These are phyloP conservation scores for Trypanosomatidae sp. DNA, from an alignment of 208 protist species.

Conservation along the genomic window DNA sequence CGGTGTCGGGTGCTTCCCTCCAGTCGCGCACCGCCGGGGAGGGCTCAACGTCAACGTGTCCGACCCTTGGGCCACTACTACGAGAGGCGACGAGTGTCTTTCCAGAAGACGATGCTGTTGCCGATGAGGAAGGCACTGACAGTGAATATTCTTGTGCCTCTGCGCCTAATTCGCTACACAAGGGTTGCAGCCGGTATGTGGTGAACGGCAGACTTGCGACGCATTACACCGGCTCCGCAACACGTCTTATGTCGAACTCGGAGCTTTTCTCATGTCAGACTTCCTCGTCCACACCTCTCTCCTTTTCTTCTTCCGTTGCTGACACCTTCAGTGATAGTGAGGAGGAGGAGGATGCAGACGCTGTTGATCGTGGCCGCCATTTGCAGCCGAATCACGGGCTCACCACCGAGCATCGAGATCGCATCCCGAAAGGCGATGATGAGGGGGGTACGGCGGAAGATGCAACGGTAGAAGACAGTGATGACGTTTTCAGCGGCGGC, in stretches of 20 bases:
- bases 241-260: background rate
- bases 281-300: background rate
- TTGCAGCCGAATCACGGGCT: background rate
- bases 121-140: background rate
- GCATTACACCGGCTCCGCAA: background rate
- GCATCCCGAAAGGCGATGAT: background rate
- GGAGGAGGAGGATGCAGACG: background rate
- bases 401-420: background rate
- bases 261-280: background rate
- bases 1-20: background rate
- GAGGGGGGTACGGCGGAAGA: conserved; percentile 23
- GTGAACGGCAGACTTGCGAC: background rate
- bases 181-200: background rate
- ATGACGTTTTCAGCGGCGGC: background rate
- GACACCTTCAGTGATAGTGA: background rate
- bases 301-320: background rate
- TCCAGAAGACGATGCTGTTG: background rate
- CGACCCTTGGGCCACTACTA: background rate
- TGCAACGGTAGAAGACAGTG: conserved; percentile 7
- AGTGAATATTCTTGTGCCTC: background rate
- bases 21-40: background rate
- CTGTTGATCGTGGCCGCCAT: background rate
- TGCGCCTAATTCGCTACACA: background rate
- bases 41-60: background rate
- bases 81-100: background rate